Base-by-base conservation (phyloP, 202 grass and related monocot genomes). In the Panicum virgatum region DNA sequence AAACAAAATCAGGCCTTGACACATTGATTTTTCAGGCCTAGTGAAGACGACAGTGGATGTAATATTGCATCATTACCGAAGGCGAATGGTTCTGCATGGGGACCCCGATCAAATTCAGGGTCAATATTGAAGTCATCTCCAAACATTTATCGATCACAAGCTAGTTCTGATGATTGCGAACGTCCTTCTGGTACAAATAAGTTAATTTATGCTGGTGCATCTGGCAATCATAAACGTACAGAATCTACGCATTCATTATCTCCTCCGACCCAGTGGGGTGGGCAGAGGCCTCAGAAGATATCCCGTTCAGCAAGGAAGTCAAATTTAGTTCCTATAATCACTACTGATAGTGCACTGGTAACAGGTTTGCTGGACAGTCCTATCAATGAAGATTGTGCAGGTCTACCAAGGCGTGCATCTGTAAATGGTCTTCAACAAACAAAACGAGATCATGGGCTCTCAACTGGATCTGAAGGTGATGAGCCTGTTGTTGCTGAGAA, bases 221-320 rank as follows among this genome's bases (percentile, higher is more conserved):
- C 80, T 53, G 73, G 85, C 78, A 90, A 74, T 81, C 79, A 72
- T 70, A 97, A 97, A 78, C 94, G 88, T 23, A 67, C 92, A 0
- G 87, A 91, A 66, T 81, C 83, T 63, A 81, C 74, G 4, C 90
- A 88, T 72, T 94, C 91, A 38, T 86, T 93, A 80, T 92, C 94
- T 53, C 90, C 90, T 82, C 88, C 94, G 11, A 80, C 87, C 26
- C 88, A 94, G 75, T 97, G 94, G 92, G 92, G 75, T 86, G 86
- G 87, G 46, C 94, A 97, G 57, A 97, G 94, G 82, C 90, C 94
- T 91, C 94, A 88, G 43, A 97, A 97, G 80, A 91, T 93, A 79
- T 94, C 91, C 20, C 94, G 94, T 58, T 83, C 82, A 43, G 89
- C 90, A 89, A 92, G 94, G 76, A 92, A 89, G 80, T 97, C 94